Percentiles rank a stretch among this genome's conserved stretches.
These are phyloP conservation scores for Pelargonium myrrhifolium DNA, from an alignment of 441 rosid species.

Conservation along the genomic window DNA sequence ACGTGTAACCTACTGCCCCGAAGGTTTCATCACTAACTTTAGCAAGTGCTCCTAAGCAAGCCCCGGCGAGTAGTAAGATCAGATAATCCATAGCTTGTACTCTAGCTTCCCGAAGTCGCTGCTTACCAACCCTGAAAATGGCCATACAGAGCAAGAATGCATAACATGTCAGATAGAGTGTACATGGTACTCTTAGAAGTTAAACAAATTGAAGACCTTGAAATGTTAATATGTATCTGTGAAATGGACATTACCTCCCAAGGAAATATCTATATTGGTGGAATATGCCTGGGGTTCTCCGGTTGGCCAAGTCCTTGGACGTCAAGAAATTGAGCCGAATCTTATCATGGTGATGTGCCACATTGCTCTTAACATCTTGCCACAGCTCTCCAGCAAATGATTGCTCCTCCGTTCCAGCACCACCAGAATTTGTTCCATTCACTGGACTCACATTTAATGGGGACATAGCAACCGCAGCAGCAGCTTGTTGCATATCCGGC, in stretches of 20 bases:
- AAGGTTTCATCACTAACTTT: conserved; percentile 91
- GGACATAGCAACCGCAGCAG: conserved; percentile 46
- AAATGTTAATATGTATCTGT: neutral
- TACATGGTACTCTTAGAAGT: too few relatives aligned
- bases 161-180: too few relatives aligned
- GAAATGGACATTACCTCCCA: conserved; percentile 51
- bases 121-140: conserved; percentile 67
- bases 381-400: conserved; percentile 76
- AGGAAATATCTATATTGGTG: conserved; percentile 81
- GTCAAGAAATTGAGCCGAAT: conserved; percentile 40
- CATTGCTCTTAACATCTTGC: conserved; percentile 60
- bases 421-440: conserved; percentile 29
- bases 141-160: neutral
- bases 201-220: neutral
- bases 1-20: conserved; percentile 78
- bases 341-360: conserved; percentile 51
- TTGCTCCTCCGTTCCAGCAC: conserved; percentile 31
- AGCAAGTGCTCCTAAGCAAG: conserved; percentile 93
- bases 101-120: conserved; percentile 79
- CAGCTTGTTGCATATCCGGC: conserved; percentile 63
- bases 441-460: conserved; percentile 31
- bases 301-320: conserved; percentile 52
- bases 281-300: conserved; percentile 56
- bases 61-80: conserved; percentile 80
- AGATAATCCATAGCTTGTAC: conserved; percentile 79